Conservation (phyloP, 2,329 filamentous ascomycete species). For the Byssoonygena ceratinophila region DNA sequence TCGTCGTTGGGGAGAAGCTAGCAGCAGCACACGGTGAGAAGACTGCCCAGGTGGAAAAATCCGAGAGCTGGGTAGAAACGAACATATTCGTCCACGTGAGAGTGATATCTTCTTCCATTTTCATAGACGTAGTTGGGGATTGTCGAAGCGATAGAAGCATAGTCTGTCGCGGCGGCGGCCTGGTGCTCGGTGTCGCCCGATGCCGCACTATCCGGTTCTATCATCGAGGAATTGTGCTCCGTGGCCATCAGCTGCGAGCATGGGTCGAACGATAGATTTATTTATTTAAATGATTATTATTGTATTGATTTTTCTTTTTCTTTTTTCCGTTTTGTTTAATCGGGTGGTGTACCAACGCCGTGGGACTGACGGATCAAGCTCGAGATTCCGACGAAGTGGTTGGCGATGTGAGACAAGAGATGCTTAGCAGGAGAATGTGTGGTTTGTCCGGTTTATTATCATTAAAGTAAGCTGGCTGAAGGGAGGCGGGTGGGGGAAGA, state of each 20-base stretch:
- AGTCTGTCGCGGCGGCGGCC: constrained; percentile 9
- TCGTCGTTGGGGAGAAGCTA: constrained; percentile 16
- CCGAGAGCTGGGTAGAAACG: too few relatives aligned
- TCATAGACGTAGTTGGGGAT: constrained; percentile 17
- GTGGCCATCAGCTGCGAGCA: constrained; percentile 4
- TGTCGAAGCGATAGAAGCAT: constrained; percentile 13
- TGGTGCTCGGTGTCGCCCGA: constrained; percentile 9
- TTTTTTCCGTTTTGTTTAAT: not conserved
- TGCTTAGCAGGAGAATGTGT: too few relatives aligned
- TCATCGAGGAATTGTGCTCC: not conserved
- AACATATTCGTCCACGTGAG: constrained; percentile 16
- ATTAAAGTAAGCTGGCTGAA: too few relatives aligned
- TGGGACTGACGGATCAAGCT: not conserved
- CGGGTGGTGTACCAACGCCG: not conserved
- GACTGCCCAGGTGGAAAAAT: too few relatives aligned
- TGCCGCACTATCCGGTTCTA: constrained; percentile 12
- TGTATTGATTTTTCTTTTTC: not conserved
- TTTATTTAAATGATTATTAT: not conserved
- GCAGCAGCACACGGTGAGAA: not conserved
- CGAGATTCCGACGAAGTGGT: too few relatives aligned
- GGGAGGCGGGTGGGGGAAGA: too few relatives aligned
- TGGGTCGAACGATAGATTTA: not conserved
- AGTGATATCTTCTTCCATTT: constrained; percentile 20
- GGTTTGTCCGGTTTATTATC: too few relatives aligned
- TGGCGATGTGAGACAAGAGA: too few relatives aligned